A percentile compares a stretch with the other conserved stretches of the same genome.
Conservation (phyloP, 257 asterid genomes). For the Scutellaria galericulata region DNA sequence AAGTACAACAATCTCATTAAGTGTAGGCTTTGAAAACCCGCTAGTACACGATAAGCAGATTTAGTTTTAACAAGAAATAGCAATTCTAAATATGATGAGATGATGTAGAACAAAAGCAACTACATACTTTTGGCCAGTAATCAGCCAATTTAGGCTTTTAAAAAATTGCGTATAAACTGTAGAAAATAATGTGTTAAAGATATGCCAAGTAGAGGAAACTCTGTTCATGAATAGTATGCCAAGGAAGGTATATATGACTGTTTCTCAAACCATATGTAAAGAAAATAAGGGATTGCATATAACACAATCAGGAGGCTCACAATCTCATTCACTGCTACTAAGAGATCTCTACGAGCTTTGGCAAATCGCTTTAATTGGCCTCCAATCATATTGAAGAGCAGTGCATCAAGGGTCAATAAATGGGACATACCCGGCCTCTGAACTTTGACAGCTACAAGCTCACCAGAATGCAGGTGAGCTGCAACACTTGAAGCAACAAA, state of each 20-base stretch:
- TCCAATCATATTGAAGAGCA: constrained; percentile 94
- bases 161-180: constrained; percentile 2
- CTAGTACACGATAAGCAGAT: constrained; percentile 17
- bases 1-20: constrained; percentile 27
- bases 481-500: constrained; percentile 77
- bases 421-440: constrained; percentile 99
- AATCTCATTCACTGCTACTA: constrained; percentile 96
- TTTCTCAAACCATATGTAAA: constrained; percentile 24
- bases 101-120: neutral
- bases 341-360: constrained; percentile 95
- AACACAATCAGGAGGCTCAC: constrained; percentile 56
- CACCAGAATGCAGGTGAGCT: constrained; percentile 99
- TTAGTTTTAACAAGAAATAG: constrained; percentile 6
- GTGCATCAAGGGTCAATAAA: constrained; percentile 82
- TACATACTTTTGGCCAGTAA: constrained; percentile 2
- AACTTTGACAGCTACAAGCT: constrained; percentile 98
- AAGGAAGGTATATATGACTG: constrained; percentile 13
- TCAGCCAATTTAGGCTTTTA: neutral
- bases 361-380: constrained; percentile 97
- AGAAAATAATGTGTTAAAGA: constrained; percentile 1
- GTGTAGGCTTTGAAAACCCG: constrained; percentile 20
- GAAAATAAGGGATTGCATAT: constrained; percentile 6
- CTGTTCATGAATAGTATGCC: neutral
- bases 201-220: constrained; percentile 12
- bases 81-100: neutral